Evolutionary conservation across 441 rosid genomes (phyloP), one percentile per base, ranked within the genome.

Genomic region (Geranium incanum): DNA sequence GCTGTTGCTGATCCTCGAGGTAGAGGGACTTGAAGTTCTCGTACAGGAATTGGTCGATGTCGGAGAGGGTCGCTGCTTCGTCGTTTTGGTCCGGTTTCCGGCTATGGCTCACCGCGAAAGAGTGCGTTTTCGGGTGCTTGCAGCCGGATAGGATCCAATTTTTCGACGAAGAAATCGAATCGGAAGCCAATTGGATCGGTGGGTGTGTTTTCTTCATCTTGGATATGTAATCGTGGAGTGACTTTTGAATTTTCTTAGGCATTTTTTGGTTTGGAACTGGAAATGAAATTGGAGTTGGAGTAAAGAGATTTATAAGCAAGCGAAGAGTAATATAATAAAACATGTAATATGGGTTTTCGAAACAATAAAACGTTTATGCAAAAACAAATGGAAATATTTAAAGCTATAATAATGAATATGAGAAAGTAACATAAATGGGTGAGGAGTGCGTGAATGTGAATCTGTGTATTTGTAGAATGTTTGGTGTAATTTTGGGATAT

Each of bases 1-100:
- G n/a, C 1, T 71, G 19, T 1, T 13, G 71, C 9, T 73, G 82
- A 0, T 76, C 78, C 0, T 78, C 85, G 57, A 88, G 68, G 72
- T 87, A 89, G 37, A 93, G 87, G 18, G 98, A 89, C 68, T 74
- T 85, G 77, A 93, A 93, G 78, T 93, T 93, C 79, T 93, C 95
- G 8, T 78, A 82, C 33, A 91, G 87, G 80, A 91, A 93, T 15
- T 84, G 89, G 70, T 93, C 98, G 3, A 91, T 74, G 52, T 93
- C 98, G 0, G 86, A 81, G 57, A 93, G 87, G 3, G 96, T 91
- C 1, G 94, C 92, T 0, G 86, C 83, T 0, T 52, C 81, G 16
- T 69, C 74, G 0, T 71, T 52, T 16, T 59, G 68, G 6, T 11
- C 43, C 69, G 55, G 43, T 4, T 23, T 52, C 39, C 67, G 72